phyloP scores from a whole-genome alignment of 306 rosid genomes.

The Cicer bijugum region DNA sequence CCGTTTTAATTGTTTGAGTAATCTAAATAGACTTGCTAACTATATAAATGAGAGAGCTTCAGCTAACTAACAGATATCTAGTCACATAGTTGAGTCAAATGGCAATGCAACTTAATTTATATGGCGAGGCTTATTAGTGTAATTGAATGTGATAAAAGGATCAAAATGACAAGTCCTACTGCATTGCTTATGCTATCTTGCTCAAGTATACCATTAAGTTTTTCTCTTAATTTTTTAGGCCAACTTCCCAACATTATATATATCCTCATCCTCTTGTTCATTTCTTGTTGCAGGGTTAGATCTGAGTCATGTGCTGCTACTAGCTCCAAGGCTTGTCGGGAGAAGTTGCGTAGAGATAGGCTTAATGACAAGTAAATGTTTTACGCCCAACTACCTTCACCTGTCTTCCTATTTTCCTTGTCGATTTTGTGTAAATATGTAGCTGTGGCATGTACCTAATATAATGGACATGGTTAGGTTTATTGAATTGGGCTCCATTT shows the following conservation, averaged over 20 bases:
- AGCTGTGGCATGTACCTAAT: slow-evolving; percentile 36
- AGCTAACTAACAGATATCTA: not conserved
- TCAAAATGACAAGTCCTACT: slow-evolving; percentile 18
- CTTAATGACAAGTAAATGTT: slow-evolving; percentile 85
- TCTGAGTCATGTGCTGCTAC: slow-evolving; percentile 71
- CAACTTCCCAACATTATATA: not conserved
- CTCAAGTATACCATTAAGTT: slow-evolving; percentile 19
- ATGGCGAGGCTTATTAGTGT: slow-evolving; percentile 17
- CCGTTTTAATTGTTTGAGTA: slow-evolving; percentile 17
- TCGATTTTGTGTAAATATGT: slow-evolving; percentile 28
- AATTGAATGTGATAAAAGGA: slow-evolving; percentile 4
- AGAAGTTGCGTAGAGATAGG: slow-evolving; percentile 92
- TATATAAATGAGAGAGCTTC: not conserved
- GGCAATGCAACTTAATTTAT: not conserved
- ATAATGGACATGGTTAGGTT: slow-evolving; percentile 67
- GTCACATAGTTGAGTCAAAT: slow-evolving; percentile 8
- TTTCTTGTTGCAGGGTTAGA: slow-evolving; percentile 66
- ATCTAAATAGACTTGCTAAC: slow-evolving; percentile 8
- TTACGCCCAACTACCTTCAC: slow-evolving; percentile 23
- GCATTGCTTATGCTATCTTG: slow-evolving; percentile 19
- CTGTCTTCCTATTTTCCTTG: slow-evolving; percentile 24
- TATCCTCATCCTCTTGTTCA: slow-evolving; percentile 34
- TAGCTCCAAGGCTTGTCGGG: slow-evolving; percentile 95
- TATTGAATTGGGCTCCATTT: slow-evolving; percentile 79
- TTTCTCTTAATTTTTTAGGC: not conserved